Evolutionary conservation across 2,329 filamentous ascomycete genomes (phyloP), one percentile per base, ranked within the genome.

Genomic region (Emergomyces pasteurianus): DNA sequence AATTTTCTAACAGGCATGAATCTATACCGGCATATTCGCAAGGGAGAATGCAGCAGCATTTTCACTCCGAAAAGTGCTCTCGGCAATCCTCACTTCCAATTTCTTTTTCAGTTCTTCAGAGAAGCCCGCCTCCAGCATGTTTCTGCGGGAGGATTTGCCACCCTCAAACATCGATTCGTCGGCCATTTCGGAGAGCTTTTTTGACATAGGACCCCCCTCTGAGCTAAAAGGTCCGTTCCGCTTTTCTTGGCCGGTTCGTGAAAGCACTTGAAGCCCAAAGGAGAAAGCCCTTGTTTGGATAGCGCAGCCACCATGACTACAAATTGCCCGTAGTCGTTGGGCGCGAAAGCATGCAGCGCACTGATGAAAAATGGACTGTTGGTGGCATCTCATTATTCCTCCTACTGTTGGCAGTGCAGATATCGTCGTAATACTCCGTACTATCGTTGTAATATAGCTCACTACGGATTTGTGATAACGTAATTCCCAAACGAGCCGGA

Each of bases 61-160:
- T 23, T 83, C 77, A 61, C 73, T 80, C 49, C 74, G 76, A 66
- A 86, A 84, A 38, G 76, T 76, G n/a, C 81, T 78, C 23, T 43
- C 38, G n/a, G 53, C 79, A 60, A 86, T 81, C 61, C 81, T 79
- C 65, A 84, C 81, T 71, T 85, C 81, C 12, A 86, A 72, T 67
- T 80, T 73, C 60, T 72, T 74, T 70, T 82, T 84, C 64, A 86
- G 70, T 5, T 85, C 82, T 58, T 84, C 81, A 62, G 81, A 83
- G 72, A 87, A 86, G 55, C 82, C 83, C 34, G 81, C 82, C 64
- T 85, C 81, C 66, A 81, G 75, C n/a, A 86, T 76, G 56, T 81
- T 81, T 66, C 80, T 83, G 54, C 73, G 76, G 38, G 82, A 80
- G 60, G 80, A 78, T 61, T 79, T 78, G 34, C 81, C 80, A 38